Base-by-base conservation (phyloP, 1,139 yeast species). In the Kluyveromyces sp. region DNA sequence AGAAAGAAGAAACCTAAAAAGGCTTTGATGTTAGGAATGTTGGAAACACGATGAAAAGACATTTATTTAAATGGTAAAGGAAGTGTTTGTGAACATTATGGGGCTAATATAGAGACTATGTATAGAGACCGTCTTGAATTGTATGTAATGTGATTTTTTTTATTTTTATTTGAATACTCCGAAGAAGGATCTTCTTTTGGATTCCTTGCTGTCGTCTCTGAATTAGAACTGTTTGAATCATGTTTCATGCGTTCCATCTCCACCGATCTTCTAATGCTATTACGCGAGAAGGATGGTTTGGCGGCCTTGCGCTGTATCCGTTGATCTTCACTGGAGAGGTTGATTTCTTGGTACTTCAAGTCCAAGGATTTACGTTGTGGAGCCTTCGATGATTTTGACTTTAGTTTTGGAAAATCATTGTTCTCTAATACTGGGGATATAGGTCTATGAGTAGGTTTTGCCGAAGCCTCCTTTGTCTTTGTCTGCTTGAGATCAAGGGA, bases 261-360 rank as follows among this genome's bases (percentile, higher is more conserved):
- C 48, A 49, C 31, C 39, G 48, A 37, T 44, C 50, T 39, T 29
- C 46, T 47, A 4, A 47, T 39, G 15, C 51, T 45, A 43, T 48
- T 52, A 39, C 50, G 50, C 25, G 46, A 43, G 33, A 39, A 57
- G 38, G 27, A 50, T 56, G 40, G 42, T 44, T 21, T 44, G 49
- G 5, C 21, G 21, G 21, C 41, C 46, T 44, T 49, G 40, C 28
- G 48, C 42, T 26, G 53, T 39, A 37, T 53, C 55, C 8, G 55
- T 56, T 21, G 63, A 49, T 32, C 51, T 43, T 10, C 48, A 46
- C 38, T 29, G 2, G 59, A 58, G 37, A 62, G 54, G 37, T 59
- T 50, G 30, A 62, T 56, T 42, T 58, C 61, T 39, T 60, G 64
- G 37, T 52, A 52, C 36, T 59, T 55, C 33, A 60, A 45, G 44